Evolutionary conservation across 768 basidiomycete species (phyloP).

Genomic region (Ramaria rubella): DNA sequence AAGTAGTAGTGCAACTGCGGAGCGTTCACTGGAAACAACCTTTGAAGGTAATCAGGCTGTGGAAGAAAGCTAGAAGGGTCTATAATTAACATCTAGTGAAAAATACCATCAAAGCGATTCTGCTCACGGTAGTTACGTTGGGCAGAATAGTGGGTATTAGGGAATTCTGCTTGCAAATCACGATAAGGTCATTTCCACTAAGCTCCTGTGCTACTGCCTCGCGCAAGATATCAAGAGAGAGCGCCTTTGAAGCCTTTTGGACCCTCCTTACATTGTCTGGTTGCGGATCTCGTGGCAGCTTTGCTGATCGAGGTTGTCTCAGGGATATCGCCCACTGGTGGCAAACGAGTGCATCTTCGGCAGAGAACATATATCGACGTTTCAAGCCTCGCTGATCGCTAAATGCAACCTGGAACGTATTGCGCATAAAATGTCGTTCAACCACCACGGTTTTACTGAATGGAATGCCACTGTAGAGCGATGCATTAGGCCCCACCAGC

Average conservation of each 20-base stretch:
- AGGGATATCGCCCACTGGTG: constrained; percentile 68
- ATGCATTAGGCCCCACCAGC: constrained; percentile 77
- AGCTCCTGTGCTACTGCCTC: constrained; percentile 9
- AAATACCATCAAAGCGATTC: not conserved
- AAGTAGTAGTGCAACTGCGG: not conserved
- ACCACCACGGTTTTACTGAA: constrained; percentile 70
- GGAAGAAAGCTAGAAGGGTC: not conserved
- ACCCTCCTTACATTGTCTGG: not conserved
- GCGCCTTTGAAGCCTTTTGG: constrained; percentile 9
- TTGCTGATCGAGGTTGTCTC: constrained; percentile 33
- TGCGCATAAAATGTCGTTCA: constrained; percentile 92
- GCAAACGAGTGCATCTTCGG: constrained; percentile 70
- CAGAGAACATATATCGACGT: constrained; percentile 92
- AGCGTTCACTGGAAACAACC: not conserved
- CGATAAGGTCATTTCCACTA: constrained; percentile 6
- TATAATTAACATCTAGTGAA: not conserved
- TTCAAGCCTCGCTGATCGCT: constrained; percentile 55
- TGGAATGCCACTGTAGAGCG: constrained; percentile 75
- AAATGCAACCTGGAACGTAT: constrained; percentile 93
- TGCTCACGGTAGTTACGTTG: constrained; percentile 7
- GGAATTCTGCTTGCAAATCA: constrained; percentile 12
- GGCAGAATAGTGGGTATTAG: constrained; percentile 6
- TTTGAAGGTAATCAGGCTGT: not conserved
- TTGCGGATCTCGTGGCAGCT: constrained; percentile 8
- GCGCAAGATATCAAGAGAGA: constrained; percentile 10